phyloP scores from a whole-genome alignment of 1,139 yeast genomes.

The Diutina ranongensis region DNA sequence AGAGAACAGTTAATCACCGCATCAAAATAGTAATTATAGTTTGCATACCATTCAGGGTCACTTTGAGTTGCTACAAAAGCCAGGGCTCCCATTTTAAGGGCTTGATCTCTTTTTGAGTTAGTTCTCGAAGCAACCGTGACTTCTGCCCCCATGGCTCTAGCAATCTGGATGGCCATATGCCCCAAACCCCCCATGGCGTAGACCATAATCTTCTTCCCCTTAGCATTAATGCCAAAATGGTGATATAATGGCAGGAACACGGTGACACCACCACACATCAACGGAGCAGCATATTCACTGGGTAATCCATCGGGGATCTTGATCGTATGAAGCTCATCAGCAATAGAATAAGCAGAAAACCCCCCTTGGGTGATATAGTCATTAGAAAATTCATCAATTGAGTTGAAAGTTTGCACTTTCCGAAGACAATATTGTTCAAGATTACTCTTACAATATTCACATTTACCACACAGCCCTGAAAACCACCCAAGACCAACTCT shows the following conservation, averaged over 20 bases:
- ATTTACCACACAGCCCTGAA: background rate
- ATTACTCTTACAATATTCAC: background rate
- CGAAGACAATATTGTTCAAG: background rate
- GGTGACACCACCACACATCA: slow-evolving; percentile 6
- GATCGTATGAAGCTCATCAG: background rate
- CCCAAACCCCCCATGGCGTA: slow-evolving; percentile 6
- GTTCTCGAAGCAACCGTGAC: slow-evolving; percentile 2
- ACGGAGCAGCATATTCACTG: slow-evolving; percentile 1
- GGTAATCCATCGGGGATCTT: background rate
- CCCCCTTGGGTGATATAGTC: slow-evolving; percentile 6
- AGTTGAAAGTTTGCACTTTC: background rate
- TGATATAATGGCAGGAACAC: background rate
- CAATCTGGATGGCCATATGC: slow-evolving; percentile 3
- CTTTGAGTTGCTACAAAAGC: slow-evolving; percentile 1
- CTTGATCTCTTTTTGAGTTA: background rate
- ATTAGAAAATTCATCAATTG: slow-evolving; percentile 3
- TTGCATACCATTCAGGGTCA: background rate
- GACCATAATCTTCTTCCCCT: slow-evolving; percentile 7
- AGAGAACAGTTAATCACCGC: slow-evolving; percentile 5
- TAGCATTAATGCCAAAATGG: slow-evolving; percentile 6
- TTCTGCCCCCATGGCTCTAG: slow-evolving; percentile 5
- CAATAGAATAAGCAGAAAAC: background rate
- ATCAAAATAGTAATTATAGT: background rate
- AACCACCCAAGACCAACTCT: background rate
- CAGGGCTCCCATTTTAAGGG: background rate